A percentile compares a stretch with the other conserved stretches of the same genome.
Conservation (phyloP, 495 filamentous ascomycete genomes). For the Talaromyces borbonicus region DNA sequence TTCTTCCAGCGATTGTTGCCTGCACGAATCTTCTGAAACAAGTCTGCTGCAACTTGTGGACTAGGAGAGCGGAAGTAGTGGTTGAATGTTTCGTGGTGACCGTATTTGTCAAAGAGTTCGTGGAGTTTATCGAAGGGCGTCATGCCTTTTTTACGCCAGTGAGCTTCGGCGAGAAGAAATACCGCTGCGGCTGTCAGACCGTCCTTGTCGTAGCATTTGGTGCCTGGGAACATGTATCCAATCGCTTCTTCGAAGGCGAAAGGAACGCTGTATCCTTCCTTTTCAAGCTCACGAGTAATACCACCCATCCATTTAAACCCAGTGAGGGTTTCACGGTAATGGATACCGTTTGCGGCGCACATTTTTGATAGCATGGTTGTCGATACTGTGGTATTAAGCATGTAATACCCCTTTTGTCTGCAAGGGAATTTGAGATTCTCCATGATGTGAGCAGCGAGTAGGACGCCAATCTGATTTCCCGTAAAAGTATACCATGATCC, state of each 20-base stretch:
- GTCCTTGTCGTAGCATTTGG: constrained; percentile 60
- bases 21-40: constrained; percentile 47
- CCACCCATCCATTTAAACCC: constrained; percentile 70
- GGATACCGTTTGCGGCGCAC: constrained; percentile 44
- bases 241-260: constrained; percentile 68
- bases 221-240: constrained; percentile 59
- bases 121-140: constrained; percentile 52
- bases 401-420: constrained; percentile 29
- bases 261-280: constrained; percentile 38
- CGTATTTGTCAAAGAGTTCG: constrained; percentile 49
- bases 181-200: constrained; percentile 57
- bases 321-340: constrained; percentile 56
- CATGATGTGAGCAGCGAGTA: constrained; percentile 50
- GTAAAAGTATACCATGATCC: constrained; percentile 55
- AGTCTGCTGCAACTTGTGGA: constrained; percentile 34
- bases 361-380: constrained; percentile 55
- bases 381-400: constrained; percentile 57
- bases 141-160: constrained; percentile 43
- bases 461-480: constrained; percentile 58
- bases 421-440: constrained; percentile 25
- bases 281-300: constrained; percentile 31
- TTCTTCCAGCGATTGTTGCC: constrained; percentile 29
- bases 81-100: constrained; percentile 58
- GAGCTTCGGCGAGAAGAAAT: constrained; percentile 47
- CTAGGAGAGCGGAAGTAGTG: constrained; percentile 57